Evolutionary conservation across 208 protist species (phyloP), one percentile per base, ranked within the genome.

Genomic region (Trypanosoma vivax): DNA sequence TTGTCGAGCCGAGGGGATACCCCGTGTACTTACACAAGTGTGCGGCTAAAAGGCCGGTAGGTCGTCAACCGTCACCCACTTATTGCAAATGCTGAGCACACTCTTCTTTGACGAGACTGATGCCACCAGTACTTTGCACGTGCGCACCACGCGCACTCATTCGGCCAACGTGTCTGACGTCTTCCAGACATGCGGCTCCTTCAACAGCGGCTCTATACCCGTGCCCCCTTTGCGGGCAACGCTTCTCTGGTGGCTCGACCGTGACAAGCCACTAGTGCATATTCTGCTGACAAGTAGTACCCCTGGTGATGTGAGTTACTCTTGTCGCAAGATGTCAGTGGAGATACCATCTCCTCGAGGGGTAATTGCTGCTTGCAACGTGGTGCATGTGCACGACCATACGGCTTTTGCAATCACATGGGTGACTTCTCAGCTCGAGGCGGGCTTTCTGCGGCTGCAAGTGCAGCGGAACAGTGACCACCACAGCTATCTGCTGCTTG

Each of bases 81-180:
- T n/a, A n/a, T n/a, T n/a, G 24, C 14, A n/a, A 25, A 92, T 92
- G 84, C 50, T 86, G 13, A 72, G 70, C 28, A 92, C 74, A 2
- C 61, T 92, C 10, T 88, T 92, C 48, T 92, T 88, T 52, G 84
- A 92, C 35, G 76, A 82, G 40, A 52, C 71, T 16, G 55, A 71
- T 34, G 59, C 77, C 21, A 72, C 58, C 46, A 85, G 74, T 29
- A 64, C 69, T n/a, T 54, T 89, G 28, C 67, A 65, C 16, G 73
- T 76, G 23, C 70, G 61, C 5, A 40, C 35, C 42, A 56, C 52
- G 31, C 21, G 38, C 23, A 40, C 51, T 9, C 16, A 25, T 21
- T 29, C 50, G 23, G 14, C 14, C 38, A 16, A 35, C 41, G 13
- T 30, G 25, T 38, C 43, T 35, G 43, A 9, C 21, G 28, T 16